These are phyloP conservation scores for Leccinum rimulosum DNA, from an alignment of 768 basidiomycete species.

Conservation along the genomic window DNA sequence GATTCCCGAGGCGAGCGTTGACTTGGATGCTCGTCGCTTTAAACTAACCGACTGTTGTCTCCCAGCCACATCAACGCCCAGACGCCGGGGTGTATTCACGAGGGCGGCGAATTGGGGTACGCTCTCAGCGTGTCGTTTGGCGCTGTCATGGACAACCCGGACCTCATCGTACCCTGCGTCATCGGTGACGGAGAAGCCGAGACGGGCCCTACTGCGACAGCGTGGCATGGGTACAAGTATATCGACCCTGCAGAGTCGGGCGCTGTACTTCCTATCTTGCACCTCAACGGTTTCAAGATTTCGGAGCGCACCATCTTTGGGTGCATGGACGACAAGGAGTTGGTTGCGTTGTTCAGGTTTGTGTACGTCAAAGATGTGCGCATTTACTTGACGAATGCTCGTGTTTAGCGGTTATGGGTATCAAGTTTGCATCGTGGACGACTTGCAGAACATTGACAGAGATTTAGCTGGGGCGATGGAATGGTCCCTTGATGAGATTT, in stretches of 20 bases:
- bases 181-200: slow-evolving; percentile 91
- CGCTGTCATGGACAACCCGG: slow-evolving; percentile 87
- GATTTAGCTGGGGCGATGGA: slow-evolving; percentile 80
- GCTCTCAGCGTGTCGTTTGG: slow-evolving; percentile 85
- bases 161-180: slow-evolving; percentile 76
- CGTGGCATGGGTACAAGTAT: slow-evolving; percentile 88
- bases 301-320: slow-evolving; percentile 88
- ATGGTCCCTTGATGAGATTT: slow-evolving; percentile 75
- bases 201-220: slow-evolving; percentile 73
- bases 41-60: background rate
- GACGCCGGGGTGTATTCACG: slow-evolving; percentile 88
- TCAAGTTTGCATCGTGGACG: slow-evolving; percentile 78
- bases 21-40: background rate
- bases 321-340: slow-evolving; percentile 86
- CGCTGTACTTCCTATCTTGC: slow-evolving; percentile 87
- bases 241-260: slow-evolving; percentile 88
- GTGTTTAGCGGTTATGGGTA: slow-evolving; percentile 75
- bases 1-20: slow-evolving; percentile 65
- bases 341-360: slow-evolving; percentile 71
- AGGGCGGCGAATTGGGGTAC: slow-evolving; percentile 90
- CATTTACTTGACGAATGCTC: background rate
- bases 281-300: slow-evolving; percentile 89
- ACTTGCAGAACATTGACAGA: slow-evolving; percentile 63
- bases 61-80: slow-evolving; percentile 72
- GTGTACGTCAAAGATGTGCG: background rate